Base-by-base conservation (phyloP, 345 rosid genomes). In the Moringa oleifera region DNA sequence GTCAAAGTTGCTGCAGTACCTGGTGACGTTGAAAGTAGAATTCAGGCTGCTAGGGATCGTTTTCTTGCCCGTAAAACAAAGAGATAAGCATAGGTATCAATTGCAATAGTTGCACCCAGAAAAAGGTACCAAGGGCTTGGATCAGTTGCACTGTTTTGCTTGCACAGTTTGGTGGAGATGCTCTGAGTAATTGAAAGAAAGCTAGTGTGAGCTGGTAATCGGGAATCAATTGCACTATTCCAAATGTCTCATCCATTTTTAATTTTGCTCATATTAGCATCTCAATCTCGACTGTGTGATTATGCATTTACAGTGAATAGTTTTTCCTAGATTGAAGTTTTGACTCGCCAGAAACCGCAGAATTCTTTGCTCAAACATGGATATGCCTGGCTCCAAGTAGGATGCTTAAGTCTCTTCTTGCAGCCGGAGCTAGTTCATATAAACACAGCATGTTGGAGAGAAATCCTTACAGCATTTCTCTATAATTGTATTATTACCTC, bases 11-110 rank as follows among this genome's bases (percentile, higher is more conserved):
- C 72, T 31, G 67, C 20, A 50, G 72, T 50, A 65, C 61, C 71
- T 2, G 83, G 76, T 57, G 84, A 82, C 41, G 76, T 24, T 0
- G 77, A 79, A 59, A 82, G 84, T 70, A 80, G 73, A 73, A 74
- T 93, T 63, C 81, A 81, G 81, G 96, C 97, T 28, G 98, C 97
- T 7, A 86, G 94, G 56, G 90, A 90, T 20, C 86, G 98, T 25
- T 93, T 90, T 74, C 94, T 90, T 61, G 87, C 94, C 19, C 96
- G 98, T 47, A 93, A 88, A 76, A 80, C 63, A 68, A 82, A 75
- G 55, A 87, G 79, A 68, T 87, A 65, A 82, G 46, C 21, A 4
- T 5, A 41, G 17, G 6, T 41, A 11, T 41, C 47, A 41, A 41
- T 16, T 41, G 47, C 6, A 41, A 15, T 7, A 41, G 47, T 41